Evolutionary conservation across 1,284 basidiomycete genomes (phyloP), one percentile per base, ranked within the genome.

Genomic region (Ceratobasidium sp.): DNA sequence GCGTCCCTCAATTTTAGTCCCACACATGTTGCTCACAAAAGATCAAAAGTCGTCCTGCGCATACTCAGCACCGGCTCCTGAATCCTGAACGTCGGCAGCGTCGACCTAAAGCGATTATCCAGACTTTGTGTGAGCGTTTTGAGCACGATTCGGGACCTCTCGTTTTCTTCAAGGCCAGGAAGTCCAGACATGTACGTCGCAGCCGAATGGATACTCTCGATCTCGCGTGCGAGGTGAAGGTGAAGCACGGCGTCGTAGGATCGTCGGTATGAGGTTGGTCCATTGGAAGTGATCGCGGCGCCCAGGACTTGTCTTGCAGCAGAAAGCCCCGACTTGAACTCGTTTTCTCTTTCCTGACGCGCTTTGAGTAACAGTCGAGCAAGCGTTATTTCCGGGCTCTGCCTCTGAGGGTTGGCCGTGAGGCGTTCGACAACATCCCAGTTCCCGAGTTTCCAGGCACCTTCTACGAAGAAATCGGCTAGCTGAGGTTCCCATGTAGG

Each of bases 381-480:
- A 78, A 98, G 92, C 23, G 94, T 90, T 52, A 94, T 88, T 54
- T 94, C 90, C 0, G 95, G 86, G 0, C 88, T 87, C 50, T 88
- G 87, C 48, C 85, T 82, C 68, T 88, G 85, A 33, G 87, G 85
- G 38, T 86, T 85, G n/a, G 88, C 85, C 48, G 93, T 88, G 48
- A 94, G 87, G 5, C 85, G 83, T 78, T 90, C 87, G 30, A 98
- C 93, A 66, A 93, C 93, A 10, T 90, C 88, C 97, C 97, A 99
- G 80, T 97, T 96, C 8, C 96, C 94, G 27, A 96, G 92, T 88
- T 97, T 97, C 91, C 96, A 97, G 0, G 96, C 95, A 77, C 96
- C 96, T 85, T 99, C 97, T 16, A 96, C 92, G 80, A 96, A 93
- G 83, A 96, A 99, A 0, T 93, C 92, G 8, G 93, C 91, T 1